Percentiles rank a stretch among this genome's conserved stretches.
Evolutionary conservation across 2,329 filamentous ascomycete genomes (phyloP).

Genomic region (Botrytis cinerea): DNA sequence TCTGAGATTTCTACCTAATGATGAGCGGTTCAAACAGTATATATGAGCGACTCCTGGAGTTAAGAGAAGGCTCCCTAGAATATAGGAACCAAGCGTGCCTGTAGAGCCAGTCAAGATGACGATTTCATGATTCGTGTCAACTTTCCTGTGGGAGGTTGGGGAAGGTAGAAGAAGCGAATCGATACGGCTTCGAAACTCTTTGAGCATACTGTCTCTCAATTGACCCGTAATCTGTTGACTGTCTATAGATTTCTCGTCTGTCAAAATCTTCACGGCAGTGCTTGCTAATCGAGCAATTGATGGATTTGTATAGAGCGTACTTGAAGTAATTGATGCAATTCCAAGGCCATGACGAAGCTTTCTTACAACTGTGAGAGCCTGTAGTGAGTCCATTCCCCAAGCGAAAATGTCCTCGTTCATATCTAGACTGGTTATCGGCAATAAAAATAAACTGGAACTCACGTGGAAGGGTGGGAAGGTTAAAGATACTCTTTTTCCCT

Average conservation of each 20-base stretch:
- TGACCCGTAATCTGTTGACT: background rate
- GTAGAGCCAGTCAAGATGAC: background rate
- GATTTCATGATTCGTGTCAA: background rate
- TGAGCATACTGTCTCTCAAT: background rate
- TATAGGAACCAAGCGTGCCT: background rate
- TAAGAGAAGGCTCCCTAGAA: background rate
- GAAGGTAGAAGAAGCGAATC: background rate
- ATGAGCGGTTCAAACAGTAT: conserved; percentile 7
- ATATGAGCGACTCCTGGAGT: background rate
- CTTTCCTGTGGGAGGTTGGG: background rate
- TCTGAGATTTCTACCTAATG: background rate
- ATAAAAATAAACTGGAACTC: background rate
- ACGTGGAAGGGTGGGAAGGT: conserved; percentile 15
- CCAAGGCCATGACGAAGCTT: background rate
- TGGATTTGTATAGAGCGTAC: background rate
- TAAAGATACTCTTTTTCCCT: background rate
- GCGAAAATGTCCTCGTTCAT: background rate
- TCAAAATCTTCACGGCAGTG: background rate
- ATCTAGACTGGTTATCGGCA: background rate
- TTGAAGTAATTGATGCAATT: background rate
- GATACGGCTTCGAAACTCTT: background rate
- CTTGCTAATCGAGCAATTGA: background rate
- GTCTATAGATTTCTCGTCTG: background rate
- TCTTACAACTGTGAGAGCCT: background rate
- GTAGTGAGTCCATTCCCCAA: background rate